Base-by-base conservation (phyloP, 192 early-diverging fungal species). In the Diversispora epigaea region DNA sequence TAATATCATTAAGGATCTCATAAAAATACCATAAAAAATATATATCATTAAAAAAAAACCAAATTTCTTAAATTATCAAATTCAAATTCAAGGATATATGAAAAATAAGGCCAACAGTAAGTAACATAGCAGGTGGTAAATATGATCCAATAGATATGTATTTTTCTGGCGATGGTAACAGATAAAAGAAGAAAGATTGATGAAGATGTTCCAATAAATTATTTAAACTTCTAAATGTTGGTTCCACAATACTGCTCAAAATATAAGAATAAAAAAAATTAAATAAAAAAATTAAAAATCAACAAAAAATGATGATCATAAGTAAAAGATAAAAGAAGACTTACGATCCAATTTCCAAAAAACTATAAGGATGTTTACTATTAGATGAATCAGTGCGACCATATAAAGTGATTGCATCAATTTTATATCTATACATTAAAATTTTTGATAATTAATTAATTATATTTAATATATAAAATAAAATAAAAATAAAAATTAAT, bases 151-250 rank as follows among this genome's bases (percentile, higher is more conserved):
- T 92, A 2, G 95, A 95, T 43, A 97, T 90, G 81, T 93, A 95
- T 54, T 84, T 82, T 21, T 84, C 73, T 64, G 90, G 89, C 14
- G 87, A 84, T n/a, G 92, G 91, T 77, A 97, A 86, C n/a, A 95
- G 84, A 80, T 98, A 98, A 77, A 97, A 96, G 85, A 96, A 98
- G 82, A 94, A 98, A 49, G 95, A 93, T 78, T 97, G 95, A 77
- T 98, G 97, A 50, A 98, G 86, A 67, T 93, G 89, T 79, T 98
- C 97, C 56, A 98, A 84, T 56, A 98, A 76, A 77, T 96, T 97
- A 84, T 93, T 96, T 57, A 95, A 83, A 75, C 90, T 93, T 71
- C 94, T 90, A 76, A 95, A 79, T 2, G 90, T 86, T 0, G 93
- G 92, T 76, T 98, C 97, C 4, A 96, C 61, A 10, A 90, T 73